These are phyloP conservation scores for Colletotrichum limetticola DNA, from an alignment of 2,329 filamentous ascomycete species.

Conservation along the genomic window DNA sequence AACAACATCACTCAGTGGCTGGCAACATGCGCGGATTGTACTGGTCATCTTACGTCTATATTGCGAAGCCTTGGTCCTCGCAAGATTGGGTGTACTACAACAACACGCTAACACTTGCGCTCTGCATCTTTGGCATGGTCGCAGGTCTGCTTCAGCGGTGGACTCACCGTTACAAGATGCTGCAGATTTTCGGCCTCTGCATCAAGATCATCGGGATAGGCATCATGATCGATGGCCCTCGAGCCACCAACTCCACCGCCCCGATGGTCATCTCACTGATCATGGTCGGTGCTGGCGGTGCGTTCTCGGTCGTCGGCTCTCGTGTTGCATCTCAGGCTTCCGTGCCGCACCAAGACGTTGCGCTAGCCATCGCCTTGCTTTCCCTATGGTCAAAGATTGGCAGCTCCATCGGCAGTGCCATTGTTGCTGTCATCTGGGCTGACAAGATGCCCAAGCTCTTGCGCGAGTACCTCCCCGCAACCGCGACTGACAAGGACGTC, in stretches of 20 bases:
- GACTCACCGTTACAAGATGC: constrained; percentile 30
- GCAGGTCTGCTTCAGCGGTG: constrained; percentile 26
- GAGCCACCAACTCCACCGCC: constrained; percentile 20
- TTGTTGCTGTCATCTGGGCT: constrained; percentile 28
- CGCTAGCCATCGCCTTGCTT: constrained; percentile 22
- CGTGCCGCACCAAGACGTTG: constrained; percentile 29
- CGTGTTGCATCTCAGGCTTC: constrained; percentile 24
- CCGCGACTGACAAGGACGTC: constrained; percentile 37
- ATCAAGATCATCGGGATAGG: constrained; percentile 43
- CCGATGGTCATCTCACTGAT: constrained; percentile 80
- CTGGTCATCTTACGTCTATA: constrained; percentile 31
- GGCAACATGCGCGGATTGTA: constrained; percentile 29
- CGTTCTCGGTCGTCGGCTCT: constrained; percentile 32
- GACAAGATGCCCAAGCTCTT: constrained; percentile 41
- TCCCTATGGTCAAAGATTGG: constrained; percentile 31
- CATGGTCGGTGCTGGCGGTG: constrained; percentile 70
- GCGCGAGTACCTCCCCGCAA: constrained; percentile 38
- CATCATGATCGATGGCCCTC: constrained; percentile 33
- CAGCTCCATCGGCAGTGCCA: constrained; percentile 27
- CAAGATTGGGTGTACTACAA: constrained; percentile 34
- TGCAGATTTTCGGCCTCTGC: constrained; percentile 37
- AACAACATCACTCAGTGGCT: constrained; percentile 7
- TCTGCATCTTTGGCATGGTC: constrained; percentile 28
- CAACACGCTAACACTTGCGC: constrained; percentile 28
- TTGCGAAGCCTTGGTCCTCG: constrained; percentile 30